Base-by-base conservation (phyloP, 768 basidiomycete species). In the Pleurotus salmoneostramineus region DNA sequence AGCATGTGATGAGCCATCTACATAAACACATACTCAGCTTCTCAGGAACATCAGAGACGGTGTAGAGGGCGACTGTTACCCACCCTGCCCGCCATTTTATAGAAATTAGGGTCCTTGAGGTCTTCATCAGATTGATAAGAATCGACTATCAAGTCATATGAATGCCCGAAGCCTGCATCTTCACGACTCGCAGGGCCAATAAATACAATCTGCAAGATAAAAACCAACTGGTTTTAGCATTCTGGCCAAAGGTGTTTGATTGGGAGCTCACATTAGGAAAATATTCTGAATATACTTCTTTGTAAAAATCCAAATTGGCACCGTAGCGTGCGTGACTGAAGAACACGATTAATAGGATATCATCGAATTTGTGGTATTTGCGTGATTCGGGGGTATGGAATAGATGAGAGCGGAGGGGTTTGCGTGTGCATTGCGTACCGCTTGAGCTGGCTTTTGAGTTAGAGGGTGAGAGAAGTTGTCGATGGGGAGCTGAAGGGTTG, bases 1-100 rank as follows among this genome's bases (percentile, higher is more conserved):
- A 81, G 68, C 79, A 81, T 81, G 58, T 81, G 80, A 56, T 82
- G 79, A 5, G 79, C 80, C 80, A 80, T 76, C 69, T 68, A 27
- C 8, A 3, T 37, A 59, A 40, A 43, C 40, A 11, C 55, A 34
- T 47, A 27, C 21, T 27, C 21, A 27, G 21, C 21, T 27, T 31
- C 8, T 31, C 42, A n/a, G 37, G 12, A 42, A 14, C 44, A 34
- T 10, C 36, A 4, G 31, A 36, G 32, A 21, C 11, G 36, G 15
- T 10, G 31, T 40, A 17, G 64, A 27, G 21, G 21, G 21, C 21
- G 21, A 27, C 21, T 27, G 21, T 1, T 27, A 27, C 71, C 54
- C 58, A 78, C 75, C 55, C 79, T 66, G 12, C 80, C 80, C 34
- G 77, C 69, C 73, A 79, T 75, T 60, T 67, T 73, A 62, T 77